phyloP scores from a whole-genome alignment of 2,329 filamentous ascomycete species.

The Thyridium curvatum region DNA sequence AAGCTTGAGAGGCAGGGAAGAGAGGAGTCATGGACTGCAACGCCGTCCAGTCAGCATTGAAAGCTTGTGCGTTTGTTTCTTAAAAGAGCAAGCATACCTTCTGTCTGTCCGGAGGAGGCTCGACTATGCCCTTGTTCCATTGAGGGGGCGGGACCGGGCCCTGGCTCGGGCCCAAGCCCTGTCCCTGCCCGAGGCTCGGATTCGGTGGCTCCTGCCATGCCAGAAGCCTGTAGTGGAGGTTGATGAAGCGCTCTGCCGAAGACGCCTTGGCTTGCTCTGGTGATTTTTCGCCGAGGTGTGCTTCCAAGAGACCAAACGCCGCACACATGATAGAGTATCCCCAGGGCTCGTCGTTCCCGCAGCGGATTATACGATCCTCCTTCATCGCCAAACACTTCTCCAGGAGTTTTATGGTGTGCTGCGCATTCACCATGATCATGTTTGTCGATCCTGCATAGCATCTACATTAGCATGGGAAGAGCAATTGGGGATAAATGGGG shows the following conservation, averaged over 20 bases:
- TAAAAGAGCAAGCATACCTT: constrained; percentile 3
- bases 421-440: constrained; percentile 57
- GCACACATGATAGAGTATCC: constrained; percentile 59
- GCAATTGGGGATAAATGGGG: not conserved
- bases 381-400: constrained; percentile 56
- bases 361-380: constrained; percentile 53
- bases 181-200: constrained; percentile 20
- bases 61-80: too few species aligned
- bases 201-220: constrained; percentile 44
- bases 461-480: constrained; percentile 13
- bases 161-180: too few species aligned
- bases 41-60: too few species aligned
- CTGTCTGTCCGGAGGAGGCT: constrained; percentile 15
- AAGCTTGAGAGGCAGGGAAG: too few species aligned
- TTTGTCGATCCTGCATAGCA: constrained; percentile 38
- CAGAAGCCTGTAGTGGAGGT: constrained; percentile 50
- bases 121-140: constrained; percentile 5
- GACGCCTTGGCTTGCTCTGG: constrained; percentile 51
- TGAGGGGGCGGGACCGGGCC: constrained; percentile 1
- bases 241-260: constrained; percentile 53
- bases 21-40: too few species aligned
- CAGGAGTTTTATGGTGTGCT: constrained; percentile 54
- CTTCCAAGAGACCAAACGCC: constrained; percentile 51
- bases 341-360: constrained; percentile 59
- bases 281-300: constrained; percentile 52